Evolutionary conservation across 2,329 filamentous ascomycete species (phyloP).

Genomic region (Cadophora malorum): DNA sequence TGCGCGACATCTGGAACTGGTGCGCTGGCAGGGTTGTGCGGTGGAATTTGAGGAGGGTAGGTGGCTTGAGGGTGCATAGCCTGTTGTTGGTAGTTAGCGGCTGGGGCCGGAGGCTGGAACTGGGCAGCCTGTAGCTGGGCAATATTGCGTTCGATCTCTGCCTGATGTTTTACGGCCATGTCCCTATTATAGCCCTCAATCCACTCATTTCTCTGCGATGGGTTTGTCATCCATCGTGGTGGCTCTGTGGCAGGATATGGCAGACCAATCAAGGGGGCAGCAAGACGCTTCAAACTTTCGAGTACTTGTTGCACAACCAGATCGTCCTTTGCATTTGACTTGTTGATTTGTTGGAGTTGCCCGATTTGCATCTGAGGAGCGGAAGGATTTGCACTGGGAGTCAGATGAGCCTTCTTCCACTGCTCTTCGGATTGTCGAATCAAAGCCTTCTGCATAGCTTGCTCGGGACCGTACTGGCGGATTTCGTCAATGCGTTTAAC

Average conservation of each 20-base stretch:
- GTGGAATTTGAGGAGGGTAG: constrained; percentile 31
- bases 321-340: neutral
- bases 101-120: constrained; percentile 38
- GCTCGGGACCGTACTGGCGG: constrained; percentile 41
- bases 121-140: constrained; percentile 37
- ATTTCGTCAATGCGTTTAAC: constrained; percentile 43
- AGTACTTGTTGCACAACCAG: constrained; percentile 9
- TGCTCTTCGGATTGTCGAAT: constrained; percentile 33
- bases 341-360: constrained; percentile 17
- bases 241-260: constrained; percentile 58
- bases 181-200: constrained; percentile 54
- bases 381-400: constrained; percentile 16
- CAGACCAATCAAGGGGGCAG: constrained; percentile 51
- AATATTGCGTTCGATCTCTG: constrained; percentile 47
- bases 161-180: constrained; percentile 48
- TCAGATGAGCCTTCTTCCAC: constrained; percentile 19
- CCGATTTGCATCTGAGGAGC: constrained; percentile 33
- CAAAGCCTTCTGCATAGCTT: constrained; percentile 35
- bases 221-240: constrained; percentile 58
- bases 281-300: constrained; percentile 35
- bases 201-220: constrained; percentile 58
- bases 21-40: constrained; percentile 13
- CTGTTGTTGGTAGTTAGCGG: constrained; percentile 37
- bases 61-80: constrained; percentile 27
- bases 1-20: constrained; percentile 35